Evolutionary conservation across 1,139 yeast genomes (phyloP), one percentile per base, ranked within the genome.

Genomic region (Yamadazyma oceani): DNA sequence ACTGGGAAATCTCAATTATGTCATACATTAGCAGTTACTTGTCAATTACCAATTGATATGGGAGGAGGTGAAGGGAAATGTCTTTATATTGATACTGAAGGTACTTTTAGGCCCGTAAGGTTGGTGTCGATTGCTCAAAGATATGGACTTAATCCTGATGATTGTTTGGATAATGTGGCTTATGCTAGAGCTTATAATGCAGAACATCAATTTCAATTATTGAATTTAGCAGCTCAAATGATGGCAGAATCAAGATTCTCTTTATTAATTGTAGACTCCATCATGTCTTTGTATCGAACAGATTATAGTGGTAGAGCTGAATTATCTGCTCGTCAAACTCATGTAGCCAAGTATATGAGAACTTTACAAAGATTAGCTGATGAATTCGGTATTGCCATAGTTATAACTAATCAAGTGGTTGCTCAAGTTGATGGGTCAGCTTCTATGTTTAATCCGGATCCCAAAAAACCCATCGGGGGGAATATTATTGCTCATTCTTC

Each of bases 11-110:
- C 97, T 5, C 99, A 92, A 66, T 67, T 92, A 37, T 94, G 98
- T 62, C 98, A 94, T 58, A 94, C 98, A 1, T 71, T 94, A 44
- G 96, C 97, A 0, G 96, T 94, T 9, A 90, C 97, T 2, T 92
- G 97, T 59, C 99, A 92, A 62, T 69, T 92, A 41, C 98, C 98
- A 3, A 81, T 92, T 34, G 97, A 92, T 57, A 85, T 87, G 87
- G 97, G 97, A 31, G 99, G 99, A 41, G 99, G 97, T 36, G 99
- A 92, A 66, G 98, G 99, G 27, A 89, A 94, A 60, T 92, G 97
- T 62, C 72, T 94, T 41, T 94, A 87, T 57, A 90, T 92, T 46
- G 99, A 92, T 56, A 92, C 98, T 0, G 99, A 92, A 57, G 96
- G 96, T 12, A 94, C 98, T 1, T 92, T 94, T 62, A 75, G 98